Evolutionary conservation across 257 asterid species (phyloP).

Genomic region (Solanum commersonii): DNA sequence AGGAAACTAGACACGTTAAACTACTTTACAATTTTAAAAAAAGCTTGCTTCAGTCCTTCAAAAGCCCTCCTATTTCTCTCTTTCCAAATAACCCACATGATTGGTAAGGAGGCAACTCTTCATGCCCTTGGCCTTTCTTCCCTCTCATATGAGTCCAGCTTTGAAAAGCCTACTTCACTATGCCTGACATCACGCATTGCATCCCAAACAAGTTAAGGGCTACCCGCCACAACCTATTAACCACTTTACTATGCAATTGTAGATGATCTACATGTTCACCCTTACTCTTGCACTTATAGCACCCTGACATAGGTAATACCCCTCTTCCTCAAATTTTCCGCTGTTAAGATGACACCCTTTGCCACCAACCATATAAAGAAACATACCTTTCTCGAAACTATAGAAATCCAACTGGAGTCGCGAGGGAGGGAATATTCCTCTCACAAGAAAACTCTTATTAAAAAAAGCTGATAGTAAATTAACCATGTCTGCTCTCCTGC

Average conservation of each 20-base stretch:
- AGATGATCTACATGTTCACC: neutral
- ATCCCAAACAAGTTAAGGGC: neutral
- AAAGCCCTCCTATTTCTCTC: neutral
- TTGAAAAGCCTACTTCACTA: neutral
- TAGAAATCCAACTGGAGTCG: neutral
- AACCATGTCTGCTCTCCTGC: neutral
- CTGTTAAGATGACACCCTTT: neutral
- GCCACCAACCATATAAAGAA: neutral
- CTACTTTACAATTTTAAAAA: neutral
- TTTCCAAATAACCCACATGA: neutral
- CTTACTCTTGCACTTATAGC: neutral
- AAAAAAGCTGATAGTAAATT: neutral
- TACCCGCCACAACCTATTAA: neutral
- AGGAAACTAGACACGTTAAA: neutral
- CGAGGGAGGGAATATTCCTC: neutral
- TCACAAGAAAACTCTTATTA: neutral
- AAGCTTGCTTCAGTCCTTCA: neutral
- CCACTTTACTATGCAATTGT: neutral
- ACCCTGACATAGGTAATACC: neutral
- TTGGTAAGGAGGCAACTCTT: neutral
- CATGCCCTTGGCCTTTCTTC: neutral
- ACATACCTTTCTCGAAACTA: neutral
- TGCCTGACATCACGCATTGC: neutral
- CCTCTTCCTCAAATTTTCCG: neutral
- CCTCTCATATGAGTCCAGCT: neutral